A percentile compares a stretch with the other conserved stretches of the same genome.
phyloP scores from a whole-genome alignment of 345 rosid genomes.

The Zanthoxylum bungeanum region DNA sequence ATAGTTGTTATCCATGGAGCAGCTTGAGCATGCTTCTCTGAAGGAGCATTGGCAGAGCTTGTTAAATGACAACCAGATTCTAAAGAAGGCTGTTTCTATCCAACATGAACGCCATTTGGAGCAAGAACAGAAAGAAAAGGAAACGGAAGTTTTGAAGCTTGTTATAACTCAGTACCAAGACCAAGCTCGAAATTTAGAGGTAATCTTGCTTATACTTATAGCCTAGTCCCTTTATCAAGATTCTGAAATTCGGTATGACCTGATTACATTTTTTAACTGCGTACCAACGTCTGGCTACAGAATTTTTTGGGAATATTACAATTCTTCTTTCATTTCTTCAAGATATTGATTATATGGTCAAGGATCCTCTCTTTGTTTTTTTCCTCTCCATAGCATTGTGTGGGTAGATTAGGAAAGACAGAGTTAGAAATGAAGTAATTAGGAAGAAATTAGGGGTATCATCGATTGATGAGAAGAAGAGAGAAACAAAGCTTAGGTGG shows the following conservation, averaged over 20 bases:
- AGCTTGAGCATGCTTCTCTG: slow-evolving; percentile 40
- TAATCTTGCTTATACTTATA: slow-evolving; percentile 12
- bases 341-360: neutral
- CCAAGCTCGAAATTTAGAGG: slow-evolving; percentile 46
- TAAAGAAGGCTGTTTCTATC: slow-evolving; percentile 44
- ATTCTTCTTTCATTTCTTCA: neutral
- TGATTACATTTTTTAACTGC: neutral
- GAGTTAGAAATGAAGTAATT: too few relatives aligned
- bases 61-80: slow-evolving; percentile 46
- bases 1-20: slow-evolving; percentile 8
- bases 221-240: neutral
- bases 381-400: too few relatives aligned
- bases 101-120: slow-evolving; percentile 45
- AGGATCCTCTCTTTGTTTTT: too few relatives aligned
- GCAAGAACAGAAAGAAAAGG: slow-evolving; percentile 43
- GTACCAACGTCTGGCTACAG: neutral
- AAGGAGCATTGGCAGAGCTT: slow-evolving; percentile 36
- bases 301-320: neutral
- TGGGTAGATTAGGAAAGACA: too few relatives aligned
- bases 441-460: too few relatives aligned
- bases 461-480: too few relatives aligned
- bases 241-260: neutral
- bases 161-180: slow-evolving; percentile 44
- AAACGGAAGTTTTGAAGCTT: slow-evolving; percentile 36
- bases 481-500: too few relatives aligned